Percentiles rank a stretch among this genome's conserved stretches.
phyloP scores from a whole-genome alignment of 2,329 filamentous ascomycete genomes.

The Microsporum canis region DNA sequence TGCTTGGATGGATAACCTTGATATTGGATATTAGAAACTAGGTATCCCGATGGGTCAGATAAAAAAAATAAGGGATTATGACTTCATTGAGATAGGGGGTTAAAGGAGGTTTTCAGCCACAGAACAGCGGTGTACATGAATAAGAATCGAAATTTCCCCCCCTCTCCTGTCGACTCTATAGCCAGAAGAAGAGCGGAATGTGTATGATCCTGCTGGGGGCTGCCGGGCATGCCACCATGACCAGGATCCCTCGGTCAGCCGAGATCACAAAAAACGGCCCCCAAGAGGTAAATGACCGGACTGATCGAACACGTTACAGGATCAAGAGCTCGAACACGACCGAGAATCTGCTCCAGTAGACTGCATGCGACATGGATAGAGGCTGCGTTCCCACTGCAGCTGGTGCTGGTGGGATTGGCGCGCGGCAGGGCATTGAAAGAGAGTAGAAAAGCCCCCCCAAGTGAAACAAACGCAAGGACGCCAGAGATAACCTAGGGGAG shows the following conservation, averaged over 20 bases:
- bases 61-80: background rate
- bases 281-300: background rate
- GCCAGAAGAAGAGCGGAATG: background rate
- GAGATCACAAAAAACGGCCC: background rate
- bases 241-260: background rate
- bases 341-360: background rate
- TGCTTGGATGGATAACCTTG: no score
- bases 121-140: conserved; percentile 1
- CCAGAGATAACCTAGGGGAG: background rate
- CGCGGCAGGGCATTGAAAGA: background rate
- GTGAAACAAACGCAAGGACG: background rate
- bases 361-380: background rate
- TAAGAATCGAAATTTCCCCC: background rate
- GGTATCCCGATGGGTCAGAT: background rate
- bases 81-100: conserved; percentile 3
- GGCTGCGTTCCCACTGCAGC: background rate
- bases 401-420: conserved; percentile 2
- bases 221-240: background rate
- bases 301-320: background rate
- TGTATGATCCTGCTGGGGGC: background rate
- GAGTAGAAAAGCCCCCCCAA: background rate
- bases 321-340: background rate
- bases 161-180: background rate
- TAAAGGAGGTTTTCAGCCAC: background rate
- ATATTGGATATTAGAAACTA: background rate